Conservation (phyloP, 306 rosid species). For the Lithocarpus polystachyus region DNA sequence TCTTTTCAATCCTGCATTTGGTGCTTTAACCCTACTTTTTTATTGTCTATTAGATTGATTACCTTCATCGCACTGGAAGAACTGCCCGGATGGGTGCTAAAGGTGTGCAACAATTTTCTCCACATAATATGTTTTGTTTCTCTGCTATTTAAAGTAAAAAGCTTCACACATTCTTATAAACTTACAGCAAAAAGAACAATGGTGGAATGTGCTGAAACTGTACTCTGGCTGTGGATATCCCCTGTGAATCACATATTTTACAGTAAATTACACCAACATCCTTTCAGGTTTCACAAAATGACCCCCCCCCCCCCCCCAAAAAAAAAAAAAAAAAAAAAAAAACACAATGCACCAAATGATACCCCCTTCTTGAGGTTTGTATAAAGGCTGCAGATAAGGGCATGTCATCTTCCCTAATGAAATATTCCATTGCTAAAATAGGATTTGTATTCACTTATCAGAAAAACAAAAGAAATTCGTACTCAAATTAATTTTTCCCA, state of each 20-base stretch:
- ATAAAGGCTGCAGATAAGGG: too few species aligned
- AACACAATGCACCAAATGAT: too few species aligned
- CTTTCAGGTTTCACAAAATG: too few species aligned
- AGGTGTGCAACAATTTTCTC: constrained; percentile 43
- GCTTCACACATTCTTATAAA: constrained; percentile 2
- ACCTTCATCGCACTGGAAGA: constrained; percentile 98
- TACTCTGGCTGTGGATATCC: not conserved
- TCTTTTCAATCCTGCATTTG: not conserved
- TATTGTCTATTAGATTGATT: constrained; percentile 58
- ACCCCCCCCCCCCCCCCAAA: too few species aligned
- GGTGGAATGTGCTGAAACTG: not conserved
- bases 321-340: too few species aligned
- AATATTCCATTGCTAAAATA: too few species aligned
- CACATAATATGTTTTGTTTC: not conserved
- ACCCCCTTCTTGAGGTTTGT: too few species aligned
- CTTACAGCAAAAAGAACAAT: not conserved
- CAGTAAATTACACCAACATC: too few species aligned
- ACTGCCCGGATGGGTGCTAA: constrained; percentile 99
- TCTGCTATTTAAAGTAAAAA: not conserved
- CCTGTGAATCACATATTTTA: not conserved
- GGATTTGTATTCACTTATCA: too few species aligned
- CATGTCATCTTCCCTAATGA: too few species aligned
- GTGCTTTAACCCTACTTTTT: constrained; percentile 11
- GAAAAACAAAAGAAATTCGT: too few species aligned
- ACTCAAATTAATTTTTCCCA: too few species aligned